Evolutionary conservation across 1,284 basidiomycete species (phyloP).

Genomic region (Cryptococcus sp.): DNA sequence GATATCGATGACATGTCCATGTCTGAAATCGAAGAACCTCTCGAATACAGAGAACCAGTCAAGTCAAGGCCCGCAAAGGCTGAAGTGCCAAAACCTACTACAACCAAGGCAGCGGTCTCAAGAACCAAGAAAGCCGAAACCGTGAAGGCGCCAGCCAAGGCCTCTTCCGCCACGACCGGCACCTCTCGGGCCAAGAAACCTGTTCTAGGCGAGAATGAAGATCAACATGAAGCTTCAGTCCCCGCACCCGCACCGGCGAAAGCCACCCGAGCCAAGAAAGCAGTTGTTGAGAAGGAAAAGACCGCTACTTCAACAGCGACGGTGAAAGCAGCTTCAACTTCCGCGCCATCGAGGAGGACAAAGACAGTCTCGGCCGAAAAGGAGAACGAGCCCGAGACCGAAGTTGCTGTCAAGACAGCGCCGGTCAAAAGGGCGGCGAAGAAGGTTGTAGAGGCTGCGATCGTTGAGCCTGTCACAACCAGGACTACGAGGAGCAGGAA

Average conservation of each 20-base stretch:
- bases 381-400: not conserved
- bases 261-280: slow-evolving; percentile 1
- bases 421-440: not conserved
- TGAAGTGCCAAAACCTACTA: not conserved
- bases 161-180: slow-evolving; percentile 2
- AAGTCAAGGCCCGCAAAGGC: not conserved
- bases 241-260: slow-evolving; percentile 1
- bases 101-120: not conserved
- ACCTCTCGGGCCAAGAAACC: slow-evolving; percentile 3
- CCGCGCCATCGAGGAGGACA: slow-evolving; percentile 1
- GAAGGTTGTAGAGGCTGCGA: not conserved
- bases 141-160: slow-evolving; percentile 1
- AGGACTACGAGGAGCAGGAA: not conserved
- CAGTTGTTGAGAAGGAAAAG: not conserved
- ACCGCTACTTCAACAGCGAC: not conserved
- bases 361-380: slow-evolving; percentile 6
- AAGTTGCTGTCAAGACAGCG: not conserved
- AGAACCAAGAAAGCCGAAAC: slow-evolving; percentile 3
- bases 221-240: not conserved
- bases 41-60: not conserved
- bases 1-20: not conserved
- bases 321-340: slow-evolving; percentile 1
- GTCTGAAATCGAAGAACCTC: slow-evolving; percentile 1
- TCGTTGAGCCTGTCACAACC: not conserved
- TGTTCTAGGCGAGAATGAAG: not conserved